Evolutionary conservation across 2,329 filamentous ascomycete genomes (phyloP), one percentile per base, ranked within the genome.

Genomic region (Diaporthe vexans): DNA sequence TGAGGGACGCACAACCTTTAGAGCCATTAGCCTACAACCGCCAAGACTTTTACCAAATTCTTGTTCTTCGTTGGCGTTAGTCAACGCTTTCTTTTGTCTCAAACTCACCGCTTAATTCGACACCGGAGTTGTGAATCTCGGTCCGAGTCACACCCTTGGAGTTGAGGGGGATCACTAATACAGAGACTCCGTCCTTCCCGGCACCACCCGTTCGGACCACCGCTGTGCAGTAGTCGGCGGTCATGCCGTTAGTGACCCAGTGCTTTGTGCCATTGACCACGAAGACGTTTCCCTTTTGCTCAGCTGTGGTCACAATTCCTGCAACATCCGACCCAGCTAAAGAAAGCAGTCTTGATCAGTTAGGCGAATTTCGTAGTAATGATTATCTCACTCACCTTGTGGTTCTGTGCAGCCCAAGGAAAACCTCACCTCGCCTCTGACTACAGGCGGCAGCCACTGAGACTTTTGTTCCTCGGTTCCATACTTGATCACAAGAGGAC

Each of bases 241-340:
- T 90, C 8, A 88, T 86, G 40, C 84, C 88, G 68, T 89, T 89
- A 2, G 90, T 91, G 76, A 92, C 92, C 89, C 89, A 91, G 79
- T 91, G 91, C 82, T 92, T 92, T 48, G 86, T 86, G 0, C 90
- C 90, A 73, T 91, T 91, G 9, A 92, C 89, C 54, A 91, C 79
- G 77, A 91, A 92, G 0, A 85, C 86, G 33, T 86, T 81, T 15
- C 74, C 72, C 21, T 54, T 74, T 10, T 82, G 81, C 58, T 81
- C 81, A 0, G 91, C 91, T 0, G 40, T 65, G 26, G 61, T 65
- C 43, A 65, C 43, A 29, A 65, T 65, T 11, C 61, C 61, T 10
- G 61, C 61, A 33, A 65, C 61, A 51, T 65, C 61, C n/a, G 61
- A 65, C n/a, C 61, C 61, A 33, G 61, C 61, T 65, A 19, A 35